Evolutionary conservation across 306 rosid genomes (phyloP).

Genomic region (Ammopiptanthus mongolicus): DNA sequence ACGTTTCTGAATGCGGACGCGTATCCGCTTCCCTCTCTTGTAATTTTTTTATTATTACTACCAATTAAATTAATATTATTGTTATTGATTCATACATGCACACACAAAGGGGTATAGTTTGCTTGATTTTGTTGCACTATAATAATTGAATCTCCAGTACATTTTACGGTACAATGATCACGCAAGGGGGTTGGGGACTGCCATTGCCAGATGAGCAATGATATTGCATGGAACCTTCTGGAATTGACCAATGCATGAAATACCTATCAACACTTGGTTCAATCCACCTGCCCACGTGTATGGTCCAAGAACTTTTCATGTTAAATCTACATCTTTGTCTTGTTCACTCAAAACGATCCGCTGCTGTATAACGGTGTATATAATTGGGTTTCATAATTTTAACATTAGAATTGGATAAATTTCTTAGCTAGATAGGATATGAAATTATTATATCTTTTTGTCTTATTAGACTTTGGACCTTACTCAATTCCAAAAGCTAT

Average conservation of each 20-base stretch:
- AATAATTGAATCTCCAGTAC: neutral
- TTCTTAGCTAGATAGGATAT: no score
- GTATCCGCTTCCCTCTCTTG: neutral
- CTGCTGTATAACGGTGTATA: neutral
- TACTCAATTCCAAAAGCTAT: no score
- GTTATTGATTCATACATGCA: neutral
- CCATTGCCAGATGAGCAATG: neutral
- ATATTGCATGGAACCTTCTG: neutral
- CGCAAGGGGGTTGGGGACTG: neutral
- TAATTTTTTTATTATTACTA: neutral
- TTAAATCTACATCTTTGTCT: neutral
- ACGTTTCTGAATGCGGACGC: neutral
- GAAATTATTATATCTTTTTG: no score
- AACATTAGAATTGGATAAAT: no score
- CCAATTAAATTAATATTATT: neutral
- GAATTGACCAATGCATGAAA: conserved; percentile 27
- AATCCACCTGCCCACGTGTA: neutral
- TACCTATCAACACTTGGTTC: conserved; percentile 10
- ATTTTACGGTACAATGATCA: neutral
- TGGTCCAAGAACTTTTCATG: neutral
- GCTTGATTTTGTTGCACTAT: neutral
- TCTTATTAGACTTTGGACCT: no score
- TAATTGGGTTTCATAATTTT: no score
- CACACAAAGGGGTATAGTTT: neutral
- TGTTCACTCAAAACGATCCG: neutral